Evolutionary conservation across 257 asterid species (phyloP).

Genomic region (Nemophila menziesii): DNA sequence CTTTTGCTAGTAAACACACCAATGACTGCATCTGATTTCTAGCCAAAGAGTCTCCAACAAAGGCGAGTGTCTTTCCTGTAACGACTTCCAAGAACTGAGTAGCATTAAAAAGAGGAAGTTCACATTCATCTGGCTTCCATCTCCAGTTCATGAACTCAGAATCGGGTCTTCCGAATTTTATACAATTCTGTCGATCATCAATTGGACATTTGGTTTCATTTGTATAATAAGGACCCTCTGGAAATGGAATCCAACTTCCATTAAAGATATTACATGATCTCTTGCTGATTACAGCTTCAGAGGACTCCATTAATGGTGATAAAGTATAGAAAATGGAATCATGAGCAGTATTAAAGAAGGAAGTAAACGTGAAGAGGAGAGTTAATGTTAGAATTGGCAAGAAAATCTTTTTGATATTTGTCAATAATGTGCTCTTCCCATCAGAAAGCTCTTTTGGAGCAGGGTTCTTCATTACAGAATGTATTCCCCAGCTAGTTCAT

Average conservation of each 20-base stretch:
- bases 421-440: constrained; percentile 6
- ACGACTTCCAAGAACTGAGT: constrained; percentile 13
- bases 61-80: constrained; percentile 17
- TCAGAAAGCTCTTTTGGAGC: not conserved
- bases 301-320: constrained; percentile 2
- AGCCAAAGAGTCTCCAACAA: constrained; percentile 19
- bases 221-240: constrained; percentile 13
- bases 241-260: constrained; percentile 14
- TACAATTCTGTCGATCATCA: constrained; percentile 21
- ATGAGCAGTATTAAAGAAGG: not conserved
- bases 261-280: constrained; percentile 12
- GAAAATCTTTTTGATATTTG: constrained; percentile 2
- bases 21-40: constrained; percentile 23
- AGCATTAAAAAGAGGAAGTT: constrained; percentile 15
- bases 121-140: constrained; percentile 21
- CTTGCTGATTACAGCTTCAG: not conserved
- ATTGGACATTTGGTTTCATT: constrained; percentile 12
- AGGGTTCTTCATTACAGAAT: constrained; percentile 12
- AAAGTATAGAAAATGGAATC: not conserved
- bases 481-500: too few relatives aligned
- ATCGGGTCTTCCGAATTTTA: constrained; percentile 17
- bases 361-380: constrained; percentile 7
- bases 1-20: constrained; percentile 19
- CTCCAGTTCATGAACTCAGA: constrained; percentile 17
- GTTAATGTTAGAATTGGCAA: constrained; percentile 11